These are phyloP conservation scores for Candida vartiovaarae DNA, from an alignment of 805 yeast species.

Conservation along the genomic window DNA sequence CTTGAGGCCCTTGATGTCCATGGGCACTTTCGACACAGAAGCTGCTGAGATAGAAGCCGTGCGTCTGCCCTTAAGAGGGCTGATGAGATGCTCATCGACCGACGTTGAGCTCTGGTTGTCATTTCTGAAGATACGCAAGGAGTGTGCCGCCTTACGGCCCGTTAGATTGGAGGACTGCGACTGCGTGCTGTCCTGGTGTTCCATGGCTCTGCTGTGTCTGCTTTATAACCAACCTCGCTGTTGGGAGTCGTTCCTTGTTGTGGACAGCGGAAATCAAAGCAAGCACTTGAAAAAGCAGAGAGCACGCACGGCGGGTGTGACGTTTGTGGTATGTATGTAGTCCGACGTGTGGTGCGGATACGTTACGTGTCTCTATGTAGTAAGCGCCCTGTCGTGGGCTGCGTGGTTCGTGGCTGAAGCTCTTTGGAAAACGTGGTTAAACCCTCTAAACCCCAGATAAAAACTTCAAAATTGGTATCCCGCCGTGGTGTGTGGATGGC, in stretches of 20 bases:
- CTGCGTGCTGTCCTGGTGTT: not conserved
- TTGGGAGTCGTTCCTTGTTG: no score
- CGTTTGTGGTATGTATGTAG: no score
- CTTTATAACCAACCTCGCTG: no score
- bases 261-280: no score
- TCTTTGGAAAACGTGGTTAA: conserved; percentile 8
- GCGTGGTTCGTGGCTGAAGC: not conserved
- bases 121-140: conserved; percentile 44
- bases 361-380: no score
- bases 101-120: conserved; percentile 20
- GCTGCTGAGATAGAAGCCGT: conserved; percentile 6
- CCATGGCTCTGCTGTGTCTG: not conserved
- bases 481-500: not conserved
- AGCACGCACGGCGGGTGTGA: no score
- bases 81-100: conserved; percentile 2
- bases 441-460: conserved; percentile 1
- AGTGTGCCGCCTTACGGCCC: conserved; percentile 53
- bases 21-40: not conserved
- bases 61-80: conserved; percentile 1
- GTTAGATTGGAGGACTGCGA: conserved; percentile 21
- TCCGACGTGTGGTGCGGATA: no score
- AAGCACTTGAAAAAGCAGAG: no score
- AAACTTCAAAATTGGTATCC: not conserved
- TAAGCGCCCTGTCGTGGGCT: no score
- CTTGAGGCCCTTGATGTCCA: conserved; percentile 7